A percentile compares a stretch with the other conserved stretches of the same genome.
Evolutionary conservation across 208 protist genomes (phyloP).

Genomic region (Trypanosoma cruzi): DNA sequence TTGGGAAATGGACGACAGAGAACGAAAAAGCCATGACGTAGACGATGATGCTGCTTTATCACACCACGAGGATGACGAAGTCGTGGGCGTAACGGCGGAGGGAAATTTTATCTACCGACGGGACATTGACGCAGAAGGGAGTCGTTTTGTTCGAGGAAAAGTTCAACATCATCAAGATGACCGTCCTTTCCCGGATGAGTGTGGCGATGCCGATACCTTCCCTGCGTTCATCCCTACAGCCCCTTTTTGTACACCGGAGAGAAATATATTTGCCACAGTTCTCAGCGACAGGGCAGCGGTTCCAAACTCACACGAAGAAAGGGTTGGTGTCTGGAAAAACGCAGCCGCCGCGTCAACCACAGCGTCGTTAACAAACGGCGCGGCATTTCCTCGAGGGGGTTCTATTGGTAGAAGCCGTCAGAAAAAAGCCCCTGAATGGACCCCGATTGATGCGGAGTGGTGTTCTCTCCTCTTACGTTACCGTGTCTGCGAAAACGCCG

Average conservation of each 20-base stretch:
- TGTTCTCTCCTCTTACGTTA: constrained; percentile 18
- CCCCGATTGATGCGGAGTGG: constrained; percentile 1
- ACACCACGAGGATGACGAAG: constrained; percentile 14
- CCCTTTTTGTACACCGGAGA: constrained; percentile 14
- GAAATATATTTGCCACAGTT: constrained; percentile 4
- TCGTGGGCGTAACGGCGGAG: constrained; percentile 32
- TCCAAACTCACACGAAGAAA: neutral
- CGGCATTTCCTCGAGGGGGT: neutral
- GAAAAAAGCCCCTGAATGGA: constrained; percentile 1
- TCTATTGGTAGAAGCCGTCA: neutral
- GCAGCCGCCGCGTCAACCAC: neutral
- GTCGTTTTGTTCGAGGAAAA: neutral
- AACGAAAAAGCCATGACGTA: neutral
- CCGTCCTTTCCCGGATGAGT: neutral
- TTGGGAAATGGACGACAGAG: neutral
- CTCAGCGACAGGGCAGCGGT: neutral
- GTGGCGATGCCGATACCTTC: neutral
- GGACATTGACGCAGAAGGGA: neutral
- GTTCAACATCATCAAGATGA: neutral
- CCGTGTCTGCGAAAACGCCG: constrained; percentile 17
- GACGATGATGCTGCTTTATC: neutral
- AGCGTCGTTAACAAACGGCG: neutral
- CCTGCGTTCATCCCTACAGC: neutral
- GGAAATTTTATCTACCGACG: constrained; percentile 29
- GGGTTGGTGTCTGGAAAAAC: neutral